Conservation (phyloP, 2,329 filamentous ascomycete species). For the Hypoxylon sp. region DNA sequence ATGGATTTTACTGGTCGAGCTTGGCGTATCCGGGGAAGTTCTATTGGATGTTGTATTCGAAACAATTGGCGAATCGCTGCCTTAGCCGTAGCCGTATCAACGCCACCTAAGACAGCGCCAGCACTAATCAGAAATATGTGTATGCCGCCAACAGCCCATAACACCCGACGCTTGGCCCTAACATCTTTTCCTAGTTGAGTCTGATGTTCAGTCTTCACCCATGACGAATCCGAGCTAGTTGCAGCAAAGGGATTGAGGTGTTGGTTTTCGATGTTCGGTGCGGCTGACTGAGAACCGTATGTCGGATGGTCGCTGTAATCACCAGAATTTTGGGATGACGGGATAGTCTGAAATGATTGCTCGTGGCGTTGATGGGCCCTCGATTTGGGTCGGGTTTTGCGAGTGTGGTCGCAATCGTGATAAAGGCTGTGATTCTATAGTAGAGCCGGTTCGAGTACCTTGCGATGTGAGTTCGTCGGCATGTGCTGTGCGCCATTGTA, state of each 20-base stretch:
- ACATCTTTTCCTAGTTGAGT: conserved; percentile 7
- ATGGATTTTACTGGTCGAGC: conserved; percentile 31
- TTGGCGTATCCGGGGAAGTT: conserved; percentile 17
- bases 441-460: conserved; percentile 31
- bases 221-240: conserved; percentile 19
- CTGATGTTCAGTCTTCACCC: conserved; percentile 27
- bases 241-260: conserved; percentile 16
- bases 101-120: conserved; percentile 42
- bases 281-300: conserved; percentile 7
- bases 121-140: conserved; percentile 33
- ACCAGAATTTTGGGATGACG: conserved; percentile 24
- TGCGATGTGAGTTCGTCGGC: conserved; percentile 39
- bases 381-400: conserved; percentile 16
- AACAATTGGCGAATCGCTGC: background rate
- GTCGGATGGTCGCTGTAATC: conserved; percentile 23
- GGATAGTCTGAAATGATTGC: conserved; percentile 25
- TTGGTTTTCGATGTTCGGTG: conserved; percentile 21
- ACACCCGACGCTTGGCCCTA: conserved; percentile 35
- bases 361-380: conserved; percentile 19
- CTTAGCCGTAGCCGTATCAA: conserved; percentile 5
- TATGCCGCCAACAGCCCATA: conserved; percentile 37
- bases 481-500: conserved; percentile 27
- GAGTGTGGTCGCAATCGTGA: conserved; percentile 16
- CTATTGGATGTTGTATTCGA: conserved; percentile 32
- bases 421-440: conserved; percentile 9